Conservation (phyloP, 352 stramenopile genomes). For the Phytophthora quininea region DNA sequence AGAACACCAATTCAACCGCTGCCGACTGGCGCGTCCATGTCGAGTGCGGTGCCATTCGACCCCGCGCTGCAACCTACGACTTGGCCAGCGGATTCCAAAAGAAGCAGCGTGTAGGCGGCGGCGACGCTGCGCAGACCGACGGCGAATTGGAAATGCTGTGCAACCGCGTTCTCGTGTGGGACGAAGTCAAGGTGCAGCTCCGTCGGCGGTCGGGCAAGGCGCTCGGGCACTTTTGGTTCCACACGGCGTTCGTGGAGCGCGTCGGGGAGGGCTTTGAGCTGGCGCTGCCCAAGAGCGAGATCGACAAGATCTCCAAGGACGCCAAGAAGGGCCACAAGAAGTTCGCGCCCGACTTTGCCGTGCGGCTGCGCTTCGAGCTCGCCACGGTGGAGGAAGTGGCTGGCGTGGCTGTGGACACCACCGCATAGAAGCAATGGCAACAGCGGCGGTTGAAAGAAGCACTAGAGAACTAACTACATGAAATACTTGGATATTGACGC, state of each 20-base stretch:
- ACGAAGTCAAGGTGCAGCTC: slow-evolving; percentile 65
- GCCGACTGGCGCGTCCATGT: slow-evolving; percentile 61
- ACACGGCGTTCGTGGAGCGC: slow-evolving; percentile 67
- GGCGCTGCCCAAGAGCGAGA: slow-evolving; percentile 57
- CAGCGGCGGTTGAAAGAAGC: no score
- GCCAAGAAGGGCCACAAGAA: slow-evolving; percentile 72
- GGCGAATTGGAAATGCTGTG: slow-evolving; percentile 51
- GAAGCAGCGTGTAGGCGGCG: slow-evolving; percentile 2
- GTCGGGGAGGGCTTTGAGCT: slow-evolving; percentile 38
- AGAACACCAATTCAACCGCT: slow-evolving; percentile 36
- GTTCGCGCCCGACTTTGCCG: slow-evolving; percentile 52
- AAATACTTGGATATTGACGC: no score
- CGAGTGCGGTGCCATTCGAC: slow-evolving; percentile 45
- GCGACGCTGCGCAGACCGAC: slow-evolving; percentile 11
- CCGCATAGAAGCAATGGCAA: slow-evolving; percentile 8
- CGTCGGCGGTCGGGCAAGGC: slow-evolving; percentile 45
- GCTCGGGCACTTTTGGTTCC: slow-evolving; percentile 79
- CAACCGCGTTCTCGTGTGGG: slow-evolving; percentile 58
- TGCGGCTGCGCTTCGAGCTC: slow-evolving; percentile 56
- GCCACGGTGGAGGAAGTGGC: slow-evolving; percentile 38
- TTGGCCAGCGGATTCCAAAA: slow-evolving; percentile 29
- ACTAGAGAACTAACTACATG: no score
- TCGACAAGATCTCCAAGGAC: slow-evolving; percentile 78
- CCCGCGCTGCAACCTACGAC: slow-evolving; percentile 31
- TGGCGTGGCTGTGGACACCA: slow-evolving; percentile 1